Percentiles rank a stretch among this genome's conserved stretches.
phyloP scores from a whole-genome alignment of 352 stramenopile species.

The Globisporangium heterothallicum region DNA sequence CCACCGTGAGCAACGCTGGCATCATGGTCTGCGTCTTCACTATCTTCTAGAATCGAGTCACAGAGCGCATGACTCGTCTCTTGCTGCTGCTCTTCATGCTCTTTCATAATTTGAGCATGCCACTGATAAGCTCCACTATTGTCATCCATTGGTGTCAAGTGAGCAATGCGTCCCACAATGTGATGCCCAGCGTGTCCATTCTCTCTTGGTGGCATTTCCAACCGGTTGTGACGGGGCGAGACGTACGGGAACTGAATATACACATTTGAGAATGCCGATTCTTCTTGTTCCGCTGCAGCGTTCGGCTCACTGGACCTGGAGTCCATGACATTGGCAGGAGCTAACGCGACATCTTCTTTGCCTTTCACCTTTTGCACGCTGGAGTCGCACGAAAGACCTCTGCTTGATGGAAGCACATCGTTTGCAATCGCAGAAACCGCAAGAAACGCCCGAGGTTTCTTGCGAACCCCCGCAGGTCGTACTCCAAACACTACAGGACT shows the following conservation, averaged over 20 bases:
- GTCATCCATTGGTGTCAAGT: background rate
- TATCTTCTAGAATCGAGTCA: background rate
- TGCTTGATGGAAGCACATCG: background rate
- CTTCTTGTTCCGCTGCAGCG: background rate
- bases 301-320: background rate
- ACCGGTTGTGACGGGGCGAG: constrained; percentile 20
- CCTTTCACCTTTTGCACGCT: background rate
- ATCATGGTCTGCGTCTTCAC: background rate
- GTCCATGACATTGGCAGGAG: background rate
- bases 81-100: constrained; percentile 14
- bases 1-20: background rate
- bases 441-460: constrained; percentile 20
- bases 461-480: constrained; percentile 19
- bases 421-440: constrained; percentile 12
- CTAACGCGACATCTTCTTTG: background rate
- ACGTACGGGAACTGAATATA: constrained; percentile 65
- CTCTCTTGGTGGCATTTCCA: constrained; percentile 13
- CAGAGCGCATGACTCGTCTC: background rate
- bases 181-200: background rate
- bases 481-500: constrained; percentile 29
- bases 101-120: constrained; percentile 9
- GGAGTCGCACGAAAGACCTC: background rate
- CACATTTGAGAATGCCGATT: constrained; percentile 19
- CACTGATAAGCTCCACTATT: background rate
- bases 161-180: background rate